Evolutionary conservation across 2,329 filamentous ascomycete species (phyloP).

Genomic region (Geoglossum cookeanum): DNA sequence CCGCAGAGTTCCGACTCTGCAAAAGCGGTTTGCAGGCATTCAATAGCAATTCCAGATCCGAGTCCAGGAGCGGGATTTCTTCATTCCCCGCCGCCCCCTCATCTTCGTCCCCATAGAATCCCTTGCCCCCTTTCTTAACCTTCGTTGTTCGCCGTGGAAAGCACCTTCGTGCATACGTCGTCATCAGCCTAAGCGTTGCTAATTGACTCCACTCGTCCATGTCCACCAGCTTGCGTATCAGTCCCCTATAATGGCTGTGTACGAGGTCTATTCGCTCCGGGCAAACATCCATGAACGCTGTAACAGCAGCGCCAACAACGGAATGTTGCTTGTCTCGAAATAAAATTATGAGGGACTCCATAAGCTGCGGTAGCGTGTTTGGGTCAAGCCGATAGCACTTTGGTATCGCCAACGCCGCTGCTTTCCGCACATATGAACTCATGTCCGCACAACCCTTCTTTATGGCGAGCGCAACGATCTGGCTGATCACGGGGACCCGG

Average conservation of each 20-base stretch:
- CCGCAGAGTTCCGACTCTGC: slow-evolving; percentile 81
- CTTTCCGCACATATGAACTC: slow-evolving; percentile 83
- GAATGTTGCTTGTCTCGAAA: slow-evolving; percentile 88
- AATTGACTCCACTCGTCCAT: slow-evolving; percentile 99
- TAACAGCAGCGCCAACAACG: slow-evolving; percentile 84
- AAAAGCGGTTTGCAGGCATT: slow-evolving; percentile 67
- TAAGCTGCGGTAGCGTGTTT: slow-evolving; percentile 61
- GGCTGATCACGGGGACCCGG: slow-evolving; percentile 89
- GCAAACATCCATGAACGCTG: slow-evolving; percentile 75
- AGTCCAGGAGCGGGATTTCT: slow-evolving; percentile 45
- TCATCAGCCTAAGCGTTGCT: slow-evolving; percentile 63
- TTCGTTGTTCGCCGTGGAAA: slow-evolving; percentile 54
- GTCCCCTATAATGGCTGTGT: slow-evolving; percentile 68
- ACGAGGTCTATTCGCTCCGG: slow-evolving; percentile 75
- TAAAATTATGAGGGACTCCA: slow-evolving; percentile 61
- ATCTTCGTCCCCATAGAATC: slow-evolving; percentile 59
- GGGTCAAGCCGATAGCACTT: slow-evolving; percentile 91
- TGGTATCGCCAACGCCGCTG: slow-evolving; percentile 80
- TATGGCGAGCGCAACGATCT: slow-evolving; percentile 90
- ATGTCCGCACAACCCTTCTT: slow-evolving; percentile 87
- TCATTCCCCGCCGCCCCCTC: slow-evolving; percentile 30
- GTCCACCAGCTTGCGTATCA: slow-evolving; percentile 83
- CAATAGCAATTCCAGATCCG: slow-evolving; percentile 66
- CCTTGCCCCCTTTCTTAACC: slow-evolving; percentile 34
- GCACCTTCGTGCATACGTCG: slow-evolving; percentile 66